phyloP scores from a whole-genome alignment of 2,329 filamentous ascomycete species.

The Colletotrichum tanaceti region DNA sequence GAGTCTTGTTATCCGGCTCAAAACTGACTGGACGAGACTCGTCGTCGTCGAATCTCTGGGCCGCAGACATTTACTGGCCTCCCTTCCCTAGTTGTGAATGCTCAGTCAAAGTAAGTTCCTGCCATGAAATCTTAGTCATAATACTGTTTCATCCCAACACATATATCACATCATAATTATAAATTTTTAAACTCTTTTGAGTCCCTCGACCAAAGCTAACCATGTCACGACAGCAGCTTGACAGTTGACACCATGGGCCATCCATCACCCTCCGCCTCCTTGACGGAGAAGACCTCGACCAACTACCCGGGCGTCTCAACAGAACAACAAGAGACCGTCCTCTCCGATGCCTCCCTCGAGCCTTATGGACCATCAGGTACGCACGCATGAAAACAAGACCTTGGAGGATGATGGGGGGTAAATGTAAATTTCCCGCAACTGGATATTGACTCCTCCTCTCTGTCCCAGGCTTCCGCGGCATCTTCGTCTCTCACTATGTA shows the following conservation, averaged over 20 bases:
- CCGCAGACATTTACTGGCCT: background rate
- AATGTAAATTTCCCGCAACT: no score
- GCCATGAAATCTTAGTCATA: conserved; percentile 20
- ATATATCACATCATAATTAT: no score
- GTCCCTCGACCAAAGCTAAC: background rate
- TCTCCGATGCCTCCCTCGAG: conserved; percentile 41
- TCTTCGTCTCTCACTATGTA: conserved; percentile 49
- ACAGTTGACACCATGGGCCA: conserved; percentile 21
- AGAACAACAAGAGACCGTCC: conserved; percentile 43
- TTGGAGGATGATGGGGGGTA: no score
- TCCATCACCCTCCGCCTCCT: conserved; percentile 38
- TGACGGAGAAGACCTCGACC: conserved; percentile 39
- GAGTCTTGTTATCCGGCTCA: background rate
- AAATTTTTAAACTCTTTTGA: accelerated
- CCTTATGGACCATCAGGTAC: conserved; percentile 45
- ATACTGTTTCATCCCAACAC: conserved; percentile 10
- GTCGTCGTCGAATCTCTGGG: background rate
- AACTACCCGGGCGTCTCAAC: conserved; percentile 37
- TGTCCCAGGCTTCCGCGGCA: conserved; percentile 47
- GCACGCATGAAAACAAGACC: background rate
- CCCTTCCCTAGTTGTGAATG: background rate
- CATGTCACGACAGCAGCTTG: background rate
- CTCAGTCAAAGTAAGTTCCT: conserved; percentile 7
- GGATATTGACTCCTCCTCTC: conserved; percentile 2
- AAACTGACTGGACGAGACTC: conserved; percentile 1